phyloP scores from a whole-genome alignment of 331 rosid species.

The Pyracantha coccinea region DNA sequence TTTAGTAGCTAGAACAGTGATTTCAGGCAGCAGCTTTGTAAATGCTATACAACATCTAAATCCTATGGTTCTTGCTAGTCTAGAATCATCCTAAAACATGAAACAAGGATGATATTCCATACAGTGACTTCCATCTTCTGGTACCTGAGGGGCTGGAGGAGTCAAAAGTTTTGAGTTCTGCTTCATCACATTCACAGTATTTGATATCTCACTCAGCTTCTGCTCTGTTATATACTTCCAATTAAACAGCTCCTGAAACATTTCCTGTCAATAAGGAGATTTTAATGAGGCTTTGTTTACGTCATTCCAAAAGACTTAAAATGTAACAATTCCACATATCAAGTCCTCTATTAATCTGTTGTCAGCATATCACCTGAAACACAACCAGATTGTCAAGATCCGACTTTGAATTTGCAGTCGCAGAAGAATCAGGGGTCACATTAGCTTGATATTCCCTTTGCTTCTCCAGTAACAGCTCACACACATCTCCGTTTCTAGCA shows the following conservation, averaged over 20 bases:
- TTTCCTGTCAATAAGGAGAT: constrained; percentile 42
- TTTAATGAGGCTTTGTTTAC: constrained; percentile 1
- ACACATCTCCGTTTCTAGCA: constrained; percentile 34
- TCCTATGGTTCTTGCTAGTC: neutral
- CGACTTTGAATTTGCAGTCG: constrained; percentile 59
- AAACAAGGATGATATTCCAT: neutral
- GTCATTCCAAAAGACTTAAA: neutral
- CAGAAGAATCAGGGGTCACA: constrained; percentile 76
- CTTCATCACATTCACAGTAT: constrained; percentile 43
- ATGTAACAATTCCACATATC: neutral
- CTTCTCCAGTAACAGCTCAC: constrained; percentile 30
- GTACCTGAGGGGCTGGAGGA: neutral
- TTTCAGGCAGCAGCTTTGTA: neutral
- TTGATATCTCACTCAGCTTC: constrained; percentile 56
- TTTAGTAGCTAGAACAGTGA: neutral
- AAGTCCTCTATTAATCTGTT: neutral
- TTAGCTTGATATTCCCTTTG: constrained; percentile 53
- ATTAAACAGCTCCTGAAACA: constrained; percentile 35
- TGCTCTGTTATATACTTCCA: constrained; percentile 79
- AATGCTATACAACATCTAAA: constrained; percentile 7
- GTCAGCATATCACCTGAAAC: constrained; percentile 51
- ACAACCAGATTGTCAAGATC: constrained; percentile 46
- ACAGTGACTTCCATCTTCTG: constrained; percentile 6
- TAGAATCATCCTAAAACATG: neutral
- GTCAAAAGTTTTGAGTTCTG: constrained; percentile 22